Base-by-base conservation (phyloP, 192 early-diverging fungal species). In the Rhizophagus clarus region DNA sequence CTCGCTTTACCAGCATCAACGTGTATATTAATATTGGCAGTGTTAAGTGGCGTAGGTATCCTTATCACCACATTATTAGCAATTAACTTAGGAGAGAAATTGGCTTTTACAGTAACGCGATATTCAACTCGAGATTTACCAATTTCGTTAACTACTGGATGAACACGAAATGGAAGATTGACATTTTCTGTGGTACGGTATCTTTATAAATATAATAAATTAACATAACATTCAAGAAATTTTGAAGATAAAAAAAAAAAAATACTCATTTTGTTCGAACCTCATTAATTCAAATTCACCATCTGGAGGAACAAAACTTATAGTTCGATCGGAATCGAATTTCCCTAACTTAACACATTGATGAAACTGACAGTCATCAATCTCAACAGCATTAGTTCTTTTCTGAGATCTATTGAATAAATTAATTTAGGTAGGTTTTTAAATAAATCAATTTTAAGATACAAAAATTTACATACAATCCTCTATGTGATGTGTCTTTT, bases 351-450 rank as follows among this genome's bases (percentile, higher is more conserved):
- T 92, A 61, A 99, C 98, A 86, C 98, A 98, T 87, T 99, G 98
- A 83, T 99, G 98, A 89, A 99, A 99, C 82, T 99, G 96, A 79
- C 92, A 95, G 81, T 99, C 98, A 67, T 97, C 98, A 49, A 99
- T 94, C 81, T 97, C 97, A 29, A 99, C 97, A 20, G 90, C 86
- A 49, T 91, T 89, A 40, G 89, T 82, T 47, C 22, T 47, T 72
- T 24, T 72, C 47, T 32, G 26, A 45, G 71, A 42, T 9, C 71
- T 72, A 7, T 72, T 15, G 12, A 20, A 69, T 34, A 22, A 69
- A 7, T 69, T 17, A 69, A 15, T 17, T 37, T 22, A 45, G 5
- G 29, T 11, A 68, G 17, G 1, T 34, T 15, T 20, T 2, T 17
- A 69, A 29, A 14, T 69, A 24, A 11, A 20, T 40, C 28, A 2